These are phyloP conservation scores for Ophiostoma ulmi DNA, from an alignment of 2,329 filamentous ascomycete species.

Conservation along the genomic window DNA sequence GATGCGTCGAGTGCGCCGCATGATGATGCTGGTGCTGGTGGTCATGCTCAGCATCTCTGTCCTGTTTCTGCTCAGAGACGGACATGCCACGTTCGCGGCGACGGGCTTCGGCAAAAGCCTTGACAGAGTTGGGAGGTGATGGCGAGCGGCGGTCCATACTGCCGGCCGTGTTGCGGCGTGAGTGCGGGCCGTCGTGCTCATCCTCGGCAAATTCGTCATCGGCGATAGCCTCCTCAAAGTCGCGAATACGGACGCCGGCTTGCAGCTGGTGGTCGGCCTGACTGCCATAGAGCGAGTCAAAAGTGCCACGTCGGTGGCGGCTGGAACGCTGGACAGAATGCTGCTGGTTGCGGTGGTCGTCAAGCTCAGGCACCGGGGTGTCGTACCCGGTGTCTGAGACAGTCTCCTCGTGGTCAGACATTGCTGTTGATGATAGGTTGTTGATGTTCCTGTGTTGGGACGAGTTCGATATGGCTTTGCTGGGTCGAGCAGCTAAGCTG, in stretches of 20 bases:
- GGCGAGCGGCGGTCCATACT: conserved; percentile 60
- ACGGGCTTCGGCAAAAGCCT: conserved; percentile 88
- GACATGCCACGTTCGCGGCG: conserved; percentile 72
- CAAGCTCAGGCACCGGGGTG: conserved; percentile 72
- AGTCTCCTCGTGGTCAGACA: conserved; percentile 64
- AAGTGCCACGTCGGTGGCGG: conserved; percentile 63
- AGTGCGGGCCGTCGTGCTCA: conserved; percentile 42
- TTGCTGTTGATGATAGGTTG: conserved; percentile 36
- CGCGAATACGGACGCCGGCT: conserved; percentile 55
- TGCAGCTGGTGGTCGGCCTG: conserved; percentile 26
- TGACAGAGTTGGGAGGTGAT: conserved; percentile 94
- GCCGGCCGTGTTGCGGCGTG: conserved; percentile 53
- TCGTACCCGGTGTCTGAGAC: conserved; percentile 60
- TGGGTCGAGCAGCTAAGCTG: not conserved
- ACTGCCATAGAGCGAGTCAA: conserved; percentile 61
- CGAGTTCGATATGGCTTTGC: conserved; percentile 11
- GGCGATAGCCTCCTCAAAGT: conserved; percentile 80
- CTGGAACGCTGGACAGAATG: conserved; percentile 55
- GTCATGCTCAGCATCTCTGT: conserved; percentile 39
- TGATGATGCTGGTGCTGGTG: conserved; percentile 40
- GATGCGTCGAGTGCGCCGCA: conserved; percentile 4
- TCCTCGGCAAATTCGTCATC: conserved; percentile 62
- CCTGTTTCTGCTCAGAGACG: conserved; percentile 44
- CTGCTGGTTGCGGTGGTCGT: conserved; percentile 75
- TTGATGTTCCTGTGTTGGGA: not conserved